Evolutionary conservation across 257 asterid genomes (phyloP).

Genomic region (Solanum bulbocastanum): DNA sequence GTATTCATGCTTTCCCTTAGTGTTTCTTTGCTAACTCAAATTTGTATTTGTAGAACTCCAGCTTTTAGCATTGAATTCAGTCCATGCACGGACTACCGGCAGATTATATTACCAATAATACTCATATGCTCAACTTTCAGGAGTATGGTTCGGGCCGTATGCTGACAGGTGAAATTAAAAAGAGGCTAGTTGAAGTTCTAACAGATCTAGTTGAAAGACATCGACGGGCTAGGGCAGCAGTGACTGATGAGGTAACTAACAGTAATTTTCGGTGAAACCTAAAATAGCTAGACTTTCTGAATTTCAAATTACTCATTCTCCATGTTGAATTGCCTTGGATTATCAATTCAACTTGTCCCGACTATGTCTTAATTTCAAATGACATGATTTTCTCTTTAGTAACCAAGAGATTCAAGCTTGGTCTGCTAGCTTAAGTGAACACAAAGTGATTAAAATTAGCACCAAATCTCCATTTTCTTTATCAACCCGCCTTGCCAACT

Average conservation of each 20-base stretch:
- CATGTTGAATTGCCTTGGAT: neutral
- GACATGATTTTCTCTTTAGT: neutral
- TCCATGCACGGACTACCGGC: neutral
- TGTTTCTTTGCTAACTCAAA: neutral
- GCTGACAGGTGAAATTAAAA: constrained; percentile 91
- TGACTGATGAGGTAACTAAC: constrained; percentile 73
- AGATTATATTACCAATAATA: neutral
- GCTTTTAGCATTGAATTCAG: neutral
- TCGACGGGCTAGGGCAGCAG: constrained; percentile 70
- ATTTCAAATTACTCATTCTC: neutral
- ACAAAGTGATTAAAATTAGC: neutral
- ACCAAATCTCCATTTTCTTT: neutral
- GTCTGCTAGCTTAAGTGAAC: neutral
- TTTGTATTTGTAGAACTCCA: neutral
- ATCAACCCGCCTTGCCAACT: neutral
- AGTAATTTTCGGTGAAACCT: neutral
- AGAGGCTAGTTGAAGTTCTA: constrained; percentile 60
- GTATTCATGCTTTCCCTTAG: neutral
- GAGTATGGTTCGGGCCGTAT: constrained; percentile 86
- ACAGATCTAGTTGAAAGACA: constrained; percentile 79
- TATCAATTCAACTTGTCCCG: neutral
- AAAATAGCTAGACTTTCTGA: neutral
- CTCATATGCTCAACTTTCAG: constrained; percentile 23
- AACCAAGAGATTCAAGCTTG: neutral
- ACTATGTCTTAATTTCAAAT: neutral